phyloP scores from a whole-genome alignment of 2,329 filamentous ascomycete genomes.

The Epichloe sibirici region DNA sequence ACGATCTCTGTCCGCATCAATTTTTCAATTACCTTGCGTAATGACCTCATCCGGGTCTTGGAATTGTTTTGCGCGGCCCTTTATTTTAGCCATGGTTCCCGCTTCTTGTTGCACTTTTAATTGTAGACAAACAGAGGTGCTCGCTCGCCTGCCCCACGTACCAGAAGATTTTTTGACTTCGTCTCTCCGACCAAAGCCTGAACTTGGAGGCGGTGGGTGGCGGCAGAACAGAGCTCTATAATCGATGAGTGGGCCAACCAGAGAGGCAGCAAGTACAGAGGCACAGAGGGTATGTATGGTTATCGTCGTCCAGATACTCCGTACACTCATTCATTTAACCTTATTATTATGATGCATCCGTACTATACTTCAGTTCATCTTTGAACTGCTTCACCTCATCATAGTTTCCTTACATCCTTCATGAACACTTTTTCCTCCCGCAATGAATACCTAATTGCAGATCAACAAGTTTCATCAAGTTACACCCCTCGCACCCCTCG shows the following conservation, averaged over 20 bases:
- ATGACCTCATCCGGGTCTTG: conserved; percentile 50
- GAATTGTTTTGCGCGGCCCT: conserved; percentile 46
- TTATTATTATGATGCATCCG: neutral
- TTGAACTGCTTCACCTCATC: neutral
- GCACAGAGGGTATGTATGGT: too few species aligned
- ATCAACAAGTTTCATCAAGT: neutral
- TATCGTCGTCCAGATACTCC: too few species aligned
- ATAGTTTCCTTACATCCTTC: neutral
- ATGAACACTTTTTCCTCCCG: neutral
- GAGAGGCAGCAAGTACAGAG: neutral
- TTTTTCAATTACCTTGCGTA: conserved; percentile 40
- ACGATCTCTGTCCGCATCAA: neutral
- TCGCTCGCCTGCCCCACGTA: conserved; percentile 15
- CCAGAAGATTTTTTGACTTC: conserved; percentile 17
- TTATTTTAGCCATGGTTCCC: conserved; percentile 36
- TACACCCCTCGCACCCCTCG: neutral
- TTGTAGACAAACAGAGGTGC: neutral
- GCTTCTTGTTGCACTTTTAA: conserved; percentile 8
- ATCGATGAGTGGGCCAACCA: neutral
- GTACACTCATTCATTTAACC: neutral
- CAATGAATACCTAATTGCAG: neutral
- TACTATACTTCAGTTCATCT: neutral
- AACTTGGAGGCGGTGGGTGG: conserved; percentile 40
- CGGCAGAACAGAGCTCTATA: conserved; percentile 27
- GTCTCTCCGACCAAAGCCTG: conserved; percentile 7